These are phyloP conservation scores for Scutellaria galericulata DNA, from an alignment of 257 asterid species.

Conservation along the genomic window DNA sequence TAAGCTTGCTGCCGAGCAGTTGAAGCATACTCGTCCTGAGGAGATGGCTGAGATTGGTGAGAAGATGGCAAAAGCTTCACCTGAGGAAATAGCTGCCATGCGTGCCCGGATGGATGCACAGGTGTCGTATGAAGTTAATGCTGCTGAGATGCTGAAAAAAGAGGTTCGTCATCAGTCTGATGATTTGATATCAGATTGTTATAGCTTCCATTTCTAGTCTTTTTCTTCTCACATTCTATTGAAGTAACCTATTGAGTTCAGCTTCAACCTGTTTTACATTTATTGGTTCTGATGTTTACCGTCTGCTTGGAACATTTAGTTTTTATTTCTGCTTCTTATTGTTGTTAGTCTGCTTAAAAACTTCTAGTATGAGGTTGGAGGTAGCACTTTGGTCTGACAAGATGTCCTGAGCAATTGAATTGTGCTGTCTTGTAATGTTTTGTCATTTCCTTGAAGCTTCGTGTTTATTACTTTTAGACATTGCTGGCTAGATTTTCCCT, in stretches of 20 bases:
- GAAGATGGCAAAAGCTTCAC: slow-evolving; percentile 92
- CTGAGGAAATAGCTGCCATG: slow-evolving; percentile 87
- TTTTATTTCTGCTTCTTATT: background rate
- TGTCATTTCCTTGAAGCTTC: background rate
- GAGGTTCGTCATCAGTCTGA: slow-evolving; percentile 60
- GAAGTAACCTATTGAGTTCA: background rate
- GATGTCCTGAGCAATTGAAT: background rate
- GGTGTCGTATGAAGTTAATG: slow-evolving; percentile 71
- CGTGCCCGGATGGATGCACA: slow-evolving; percentile 84
- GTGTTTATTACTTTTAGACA: background rate
- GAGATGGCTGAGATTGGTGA: slow-evolving; percentile 89
- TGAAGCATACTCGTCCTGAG: slow-evolving; percentile 91
- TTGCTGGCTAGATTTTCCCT: background rate
- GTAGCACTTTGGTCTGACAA: background rate
- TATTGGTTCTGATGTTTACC: background rate
- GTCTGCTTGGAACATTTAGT: too few species aligned
- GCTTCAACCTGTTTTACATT: background rate
- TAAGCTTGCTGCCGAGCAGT: slow-evolving; percentile 85
- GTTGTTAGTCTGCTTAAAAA: slow-evolving; percentile 18
- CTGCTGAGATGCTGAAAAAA: slow-evolving; percentile 86
- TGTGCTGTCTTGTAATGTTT: background rate
- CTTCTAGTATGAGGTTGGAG: background rate
- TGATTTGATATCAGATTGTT: background rate
- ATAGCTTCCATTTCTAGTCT: slow-evolving; percentile 10
- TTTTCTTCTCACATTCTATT: background rate